These are phyloP conservation scores for Trichoderma atroviride DNA, from an alignment of 2,329 filamentous ascomycete genomes.

Conservation along the genomic window DNA sequence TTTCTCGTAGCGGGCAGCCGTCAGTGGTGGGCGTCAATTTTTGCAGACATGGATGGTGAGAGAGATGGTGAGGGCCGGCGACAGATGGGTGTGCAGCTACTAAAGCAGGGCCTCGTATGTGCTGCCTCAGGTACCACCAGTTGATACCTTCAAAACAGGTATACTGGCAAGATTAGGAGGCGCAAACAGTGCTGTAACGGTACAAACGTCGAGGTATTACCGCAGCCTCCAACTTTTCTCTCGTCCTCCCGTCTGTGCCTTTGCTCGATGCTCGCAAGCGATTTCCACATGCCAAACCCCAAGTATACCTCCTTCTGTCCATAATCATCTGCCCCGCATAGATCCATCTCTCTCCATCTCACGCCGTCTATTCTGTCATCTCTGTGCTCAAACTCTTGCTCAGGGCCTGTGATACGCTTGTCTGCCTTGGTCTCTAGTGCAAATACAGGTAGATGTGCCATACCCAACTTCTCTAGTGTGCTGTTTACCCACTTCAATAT, in stretches of 20 bases:
- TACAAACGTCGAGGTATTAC: constrained; percentile 10
- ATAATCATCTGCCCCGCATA: constrained; percentile 16
- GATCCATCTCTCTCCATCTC: constrained; percentile 20
- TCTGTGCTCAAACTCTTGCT: background rate
- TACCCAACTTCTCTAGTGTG: background rate
- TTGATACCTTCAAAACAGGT: background rate
- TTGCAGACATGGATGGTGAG: constrained; percentile 14
- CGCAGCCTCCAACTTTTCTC: background rate
- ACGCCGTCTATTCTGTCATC: background rate
- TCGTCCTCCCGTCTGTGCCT: background rate
- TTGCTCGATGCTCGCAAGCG: background rate
- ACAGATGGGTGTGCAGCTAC: background rate
- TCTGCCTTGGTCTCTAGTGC: background rate
- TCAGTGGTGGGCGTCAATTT: constrained; percentile 19
- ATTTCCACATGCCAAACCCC: constrained; percentile 10
- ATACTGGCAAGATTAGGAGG: background rate
- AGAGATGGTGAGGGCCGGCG: background rate
- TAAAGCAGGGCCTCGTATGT: constrained; percentile 1
- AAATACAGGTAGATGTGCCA: background rate
- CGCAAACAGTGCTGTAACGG: background rate
- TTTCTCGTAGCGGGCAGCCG: constrained; percentile 10
- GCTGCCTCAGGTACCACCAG: background rate
- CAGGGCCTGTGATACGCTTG: background rate
- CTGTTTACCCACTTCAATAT: background rate
- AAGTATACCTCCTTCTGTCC: background rate